A percentile compares a stretch with the other conserved stretches of the same genome.
phyloP scores from a whole-genome alignment of 768 basidiomycete genomes.

The Boletus pseudopeckii region DNA sequence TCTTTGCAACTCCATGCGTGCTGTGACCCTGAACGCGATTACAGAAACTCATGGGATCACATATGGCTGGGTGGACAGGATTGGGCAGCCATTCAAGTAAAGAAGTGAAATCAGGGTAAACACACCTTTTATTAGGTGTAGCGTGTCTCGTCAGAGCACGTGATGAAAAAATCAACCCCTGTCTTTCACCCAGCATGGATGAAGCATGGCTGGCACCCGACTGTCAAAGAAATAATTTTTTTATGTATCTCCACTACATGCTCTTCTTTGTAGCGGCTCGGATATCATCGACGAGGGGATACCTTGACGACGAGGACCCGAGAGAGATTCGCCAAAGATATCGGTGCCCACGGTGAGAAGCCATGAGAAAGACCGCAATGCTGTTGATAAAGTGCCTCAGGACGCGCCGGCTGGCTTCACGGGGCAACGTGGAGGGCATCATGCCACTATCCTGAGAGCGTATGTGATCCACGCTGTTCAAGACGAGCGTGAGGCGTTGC shows the following conservation, averaged over 20 bases:
- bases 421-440: background rate
- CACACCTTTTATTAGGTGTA: too few species aligned
- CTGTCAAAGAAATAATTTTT: background rate
- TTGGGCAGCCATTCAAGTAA: background rate
- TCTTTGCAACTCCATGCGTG: constrained; percentile 2
- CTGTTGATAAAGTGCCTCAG: background rate
- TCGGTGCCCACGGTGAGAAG: too few species aligned
- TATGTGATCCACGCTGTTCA: constrained; percentile 1
- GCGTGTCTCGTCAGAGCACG: constrained; percentile 2
- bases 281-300: background rate
- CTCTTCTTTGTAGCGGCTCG: background rate
- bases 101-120: background rate
- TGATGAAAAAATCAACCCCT: constrained; percentile 17
- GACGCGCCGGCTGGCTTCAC: background rate
- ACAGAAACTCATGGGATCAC: constrained; percentile 23
- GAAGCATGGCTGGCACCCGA: background rate
- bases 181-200: background rate
- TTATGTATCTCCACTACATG: background rate
- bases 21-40: background rate
- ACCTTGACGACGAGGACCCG: background rate
- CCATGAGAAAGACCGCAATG: too few species aligned
- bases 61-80: constrained; percentile 10
- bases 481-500: background rate
- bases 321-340: constrained; percentile 1
- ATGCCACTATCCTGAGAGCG: background rate